These are phyloP conservation scores for Fusarium sp. DNA, from an alignment of 2,329 filamentous ascomycete genomes.

Conservation along the genomic window DNA sequence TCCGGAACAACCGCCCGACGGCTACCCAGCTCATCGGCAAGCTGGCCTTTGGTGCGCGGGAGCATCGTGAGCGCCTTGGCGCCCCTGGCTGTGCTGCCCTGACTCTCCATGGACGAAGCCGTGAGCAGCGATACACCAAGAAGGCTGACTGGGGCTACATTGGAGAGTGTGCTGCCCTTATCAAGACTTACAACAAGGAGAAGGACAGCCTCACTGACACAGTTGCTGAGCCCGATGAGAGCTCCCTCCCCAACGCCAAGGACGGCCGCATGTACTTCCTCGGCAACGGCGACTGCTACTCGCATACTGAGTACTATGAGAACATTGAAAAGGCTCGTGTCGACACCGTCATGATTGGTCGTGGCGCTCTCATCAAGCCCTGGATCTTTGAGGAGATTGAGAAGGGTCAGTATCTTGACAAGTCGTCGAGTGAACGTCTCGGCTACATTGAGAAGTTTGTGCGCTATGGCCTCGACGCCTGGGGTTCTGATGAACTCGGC, in stretches of 20 bases:
- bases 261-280: slow-evolving; percentile 86
- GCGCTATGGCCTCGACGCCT: slow-evolving; percentile 89
- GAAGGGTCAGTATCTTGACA: slow-evolving; percentile 92
- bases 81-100: slow-evolving; percentile 92
- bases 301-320: slow-evolving; percentile 85
- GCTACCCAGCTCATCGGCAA: slow-evolving; percentile 85
- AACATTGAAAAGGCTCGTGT: slow-evolving; percentile 82
- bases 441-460: slow-evolving; percentile 88
- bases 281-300: slow-evolving; percentile 97
- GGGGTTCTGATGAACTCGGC: slow-evolving; percentile 95
- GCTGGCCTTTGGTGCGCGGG: slow-evolving; percentile 81
- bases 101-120: slow-evolving; percentile 90
- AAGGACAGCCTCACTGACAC: slow-evolving; percentile 79
- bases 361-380: slow-evolving; percentile 94
- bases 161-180: slow-evolving; percentile 84
- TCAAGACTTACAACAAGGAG: slow-evolving; percentile 81
- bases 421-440: slow-evolving; percentile 88
- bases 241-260: slow-evolving; percentile 73
- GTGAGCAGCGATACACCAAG: slow-evolving; percentile 93
- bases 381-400: slow-evolving; percentile 99
- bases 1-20: slow-evolving; percentile 80
- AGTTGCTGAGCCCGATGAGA: slow-evolving; percentile 77
- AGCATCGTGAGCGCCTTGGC: slow-evolving; percentile 75
- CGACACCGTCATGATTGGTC: slow-evolving; percentile 96
- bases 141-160: slow-evolving; percentile 97